Evolutionary conservation across 1,284 basidiomycete species (phyloP).

Genomic region (Ganoderma boninense): DNA sequence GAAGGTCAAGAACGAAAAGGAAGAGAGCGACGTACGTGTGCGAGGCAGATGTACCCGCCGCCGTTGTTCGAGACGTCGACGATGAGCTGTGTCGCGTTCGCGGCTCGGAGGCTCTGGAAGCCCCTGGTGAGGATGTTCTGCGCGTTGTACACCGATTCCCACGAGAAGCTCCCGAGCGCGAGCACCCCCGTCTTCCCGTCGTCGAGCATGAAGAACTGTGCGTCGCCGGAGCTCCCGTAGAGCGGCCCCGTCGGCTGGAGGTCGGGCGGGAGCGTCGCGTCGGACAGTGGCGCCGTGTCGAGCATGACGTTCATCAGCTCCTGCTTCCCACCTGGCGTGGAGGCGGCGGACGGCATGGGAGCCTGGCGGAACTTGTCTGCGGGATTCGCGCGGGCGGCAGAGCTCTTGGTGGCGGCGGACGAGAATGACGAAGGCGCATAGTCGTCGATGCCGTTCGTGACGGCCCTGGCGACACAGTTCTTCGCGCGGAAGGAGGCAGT

Average conservation of each 20-base stretch:
- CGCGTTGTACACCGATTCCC: conserved; percentile 50
- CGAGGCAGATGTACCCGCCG: conserved; percentile 68
- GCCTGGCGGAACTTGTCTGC: conserved; percentile 57
- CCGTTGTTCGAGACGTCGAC: conserved; percentile 71
- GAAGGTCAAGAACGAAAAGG: background rate
- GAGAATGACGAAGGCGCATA: conserved; percentile 23
- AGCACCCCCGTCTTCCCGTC: conserved; percentile 66
- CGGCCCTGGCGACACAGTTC: conserved; percentile 58
- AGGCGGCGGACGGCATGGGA: conserved; percentile 44
- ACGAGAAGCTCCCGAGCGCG: conserved; percentile 60
- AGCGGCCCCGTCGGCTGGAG: conserved; percentile 52
- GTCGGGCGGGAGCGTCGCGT: conserved; percentile 58
- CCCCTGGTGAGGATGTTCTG: conserved; percentile 56
- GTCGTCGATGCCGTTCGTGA: conserved; percentile 64
- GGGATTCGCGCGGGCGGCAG: conserved; percentile 26
- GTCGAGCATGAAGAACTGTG: conserved; percentile 62
- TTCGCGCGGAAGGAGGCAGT: conserved; percentile 57
- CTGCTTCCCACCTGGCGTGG: conserved; percentile 43
- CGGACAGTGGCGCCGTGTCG: conserved; percentile 53
- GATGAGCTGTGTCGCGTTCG: conserved; percentile 60
- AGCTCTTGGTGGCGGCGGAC: background rate
- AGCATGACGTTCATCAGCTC: conserved; percentile 58
- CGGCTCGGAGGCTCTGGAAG: conserved; percentile 55
- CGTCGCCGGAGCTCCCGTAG: conserved; percentile 56
- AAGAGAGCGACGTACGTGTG: conserved; percentile 54